Evolutionary conservation across 2,329 filamentous ascomycete species (phyloP).

Genomic region (Sarocladium brachiariae): DNA sequence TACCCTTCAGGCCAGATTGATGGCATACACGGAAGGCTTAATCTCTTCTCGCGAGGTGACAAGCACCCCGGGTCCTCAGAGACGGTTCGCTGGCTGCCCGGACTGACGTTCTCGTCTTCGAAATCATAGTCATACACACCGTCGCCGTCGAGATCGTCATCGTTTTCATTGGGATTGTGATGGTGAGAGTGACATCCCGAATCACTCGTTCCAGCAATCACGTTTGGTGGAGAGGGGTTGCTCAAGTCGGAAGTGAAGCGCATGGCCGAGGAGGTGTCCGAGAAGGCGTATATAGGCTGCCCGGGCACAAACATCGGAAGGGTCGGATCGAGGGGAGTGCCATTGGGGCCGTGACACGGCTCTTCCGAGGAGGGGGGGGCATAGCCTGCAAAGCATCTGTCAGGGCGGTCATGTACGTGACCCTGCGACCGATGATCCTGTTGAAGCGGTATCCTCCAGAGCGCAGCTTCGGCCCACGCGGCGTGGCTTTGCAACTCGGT

Average conservation of each 20-base stretch:
- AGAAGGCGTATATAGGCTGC: neutral
- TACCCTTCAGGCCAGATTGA: conserved; percentile 10
- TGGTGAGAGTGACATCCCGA: conserved; percentile 9
- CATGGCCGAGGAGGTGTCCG: conserved; percentile 3
- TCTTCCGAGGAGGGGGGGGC: neutral
- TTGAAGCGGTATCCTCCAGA: conserved; percentile 4
- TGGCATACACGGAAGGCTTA: conserved; percentile 23
- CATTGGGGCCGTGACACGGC: neutral
- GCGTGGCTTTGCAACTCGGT: conserved; percentile 41
- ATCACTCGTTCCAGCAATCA: conserved; percentile 20
- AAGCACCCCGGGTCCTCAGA: neutral
- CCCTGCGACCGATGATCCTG: conserved; percentile 6
- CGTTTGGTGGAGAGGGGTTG: conserved; percentile 16
- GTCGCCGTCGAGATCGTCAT: neutral
- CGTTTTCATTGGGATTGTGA: too few species aligned
- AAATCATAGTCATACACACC: neutral
- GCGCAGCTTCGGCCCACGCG: conserved; percentile 20
- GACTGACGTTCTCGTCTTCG: neutral
- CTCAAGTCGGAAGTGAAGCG: neutral
- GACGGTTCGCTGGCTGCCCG: neutral
- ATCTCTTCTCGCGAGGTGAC: conserved; percentile 16
- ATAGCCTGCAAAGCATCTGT: too few species aligned
- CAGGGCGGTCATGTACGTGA: too few species aligned
- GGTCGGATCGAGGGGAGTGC: conserved; percentile 1
- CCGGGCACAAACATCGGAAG: neutral